phyloP scores from a whole-genome alignment of 2,329 filamentous ascomycete genomes.

The Penicillium italicum region DNA sequence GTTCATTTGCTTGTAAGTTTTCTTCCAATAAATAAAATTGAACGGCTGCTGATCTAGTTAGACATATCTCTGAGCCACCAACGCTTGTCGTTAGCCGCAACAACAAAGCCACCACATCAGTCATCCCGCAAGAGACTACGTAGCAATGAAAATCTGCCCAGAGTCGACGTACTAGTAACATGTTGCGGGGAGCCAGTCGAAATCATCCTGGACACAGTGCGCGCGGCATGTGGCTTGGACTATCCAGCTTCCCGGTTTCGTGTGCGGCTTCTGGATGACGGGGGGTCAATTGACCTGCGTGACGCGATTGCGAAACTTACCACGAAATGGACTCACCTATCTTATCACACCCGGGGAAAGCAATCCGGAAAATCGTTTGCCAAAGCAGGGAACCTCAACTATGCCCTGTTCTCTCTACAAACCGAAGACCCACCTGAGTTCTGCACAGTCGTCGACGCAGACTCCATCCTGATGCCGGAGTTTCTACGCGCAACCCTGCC shows the following conservation, averaged over 20 bases:
- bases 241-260: constrained; percentile 54
- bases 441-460: constrained; percentile 35
- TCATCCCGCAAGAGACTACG: constrained; percentile 21
- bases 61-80: constrained; percentile 25
- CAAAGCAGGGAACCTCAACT: constrained; percentile 41
- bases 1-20: constrained; percentile 24
- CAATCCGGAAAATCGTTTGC: constrained; percentile 30
- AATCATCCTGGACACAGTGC: constrained; percentile 55
- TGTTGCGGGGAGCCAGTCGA: constrained; percentile 58
- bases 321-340: constrained; percentile 48
- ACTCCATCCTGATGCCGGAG: constrained; percentile 35
- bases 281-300: constrained; percentile 44
- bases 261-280: constrained; percentile 57
- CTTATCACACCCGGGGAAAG: constrained; percentile 53
- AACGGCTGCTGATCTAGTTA: background rate
- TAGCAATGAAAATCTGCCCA: constrained; percentile 46
- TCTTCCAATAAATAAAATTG: background rate
- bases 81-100: constrained; percentile 21
- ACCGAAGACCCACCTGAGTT: constrained; percentile 27
- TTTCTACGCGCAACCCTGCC: constrained; percentile 38
- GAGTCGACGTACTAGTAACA: constrained; percentile 55
- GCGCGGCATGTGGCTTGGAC: constrained; percentile 54
- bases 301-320: constrained; percentile 40
- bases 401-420: constrained; percentile 28
- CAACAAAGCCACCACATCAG: constrained; percentile 3